Base-by-base conservation (phyloP, 2,329 filamentous ascomycete genomes). In the Chaetomium sp. region DNA sequence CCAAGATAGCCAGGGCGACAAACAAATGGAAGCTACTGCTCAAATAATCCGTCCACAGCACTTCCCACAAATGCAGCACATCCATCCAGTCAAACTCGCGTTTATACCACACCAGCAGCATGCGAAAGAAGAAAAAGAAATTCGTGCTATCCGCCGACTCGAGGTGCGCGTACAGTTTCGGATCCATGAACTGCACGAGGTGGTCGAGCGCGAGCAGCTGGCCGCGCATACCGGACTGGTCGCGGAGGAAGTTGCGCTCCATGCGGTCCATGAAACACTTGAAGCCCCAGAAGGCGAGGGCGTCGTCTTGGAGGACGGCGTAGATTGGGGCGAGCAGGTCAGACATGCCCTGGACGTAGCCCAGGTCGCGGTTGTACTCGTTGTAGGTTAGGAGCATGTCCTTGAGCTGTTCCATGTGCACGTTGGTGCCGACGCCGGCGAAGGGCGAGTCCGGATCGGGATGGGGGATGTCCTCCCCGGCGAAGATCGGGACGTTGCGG, bases 101-200 rank as follows among this genome's bases (percentile, higher is more conserved):
- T 76, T 99, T 99, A 72, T 94, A 99, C 94, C 94, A 99, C 8
- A 99, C 94, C 1, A 99, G 79, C 37, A 99, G 79, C 94, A 97
- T 97, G 58, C 94, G 88, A 82, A 97, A 99, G 77, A 99, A 97
- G 77, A 99, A 99, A 74, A 99, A 99, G 72, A 99, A 99, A 70
- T 99, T 99, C 32, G 94, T 99, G 66, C 88, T 95, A 66, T 99
- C 95, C 19, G 91, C 89, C 12, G 82, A 85, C 70, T 95, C 84
- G 0, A 99, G 81, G 65, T 99, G 94, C 1, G 88, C 79, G 72
- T 96, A 97, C 6, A 99, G 83, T 68, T 91, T 88, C 0, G 95
- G 94, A 63, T 99, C 94, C 84, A 99, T 91, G 55, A 99, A 89
- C 68, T 95, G 91, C 10, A 97, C 91, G 0, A 99, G 85, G 62